Percentiles rank a stretch among this genome's conserved stretches.
Conservation (phyloP, 495 filamentous ascomycete genomes). For the Bombardia bombarda region DNA sequence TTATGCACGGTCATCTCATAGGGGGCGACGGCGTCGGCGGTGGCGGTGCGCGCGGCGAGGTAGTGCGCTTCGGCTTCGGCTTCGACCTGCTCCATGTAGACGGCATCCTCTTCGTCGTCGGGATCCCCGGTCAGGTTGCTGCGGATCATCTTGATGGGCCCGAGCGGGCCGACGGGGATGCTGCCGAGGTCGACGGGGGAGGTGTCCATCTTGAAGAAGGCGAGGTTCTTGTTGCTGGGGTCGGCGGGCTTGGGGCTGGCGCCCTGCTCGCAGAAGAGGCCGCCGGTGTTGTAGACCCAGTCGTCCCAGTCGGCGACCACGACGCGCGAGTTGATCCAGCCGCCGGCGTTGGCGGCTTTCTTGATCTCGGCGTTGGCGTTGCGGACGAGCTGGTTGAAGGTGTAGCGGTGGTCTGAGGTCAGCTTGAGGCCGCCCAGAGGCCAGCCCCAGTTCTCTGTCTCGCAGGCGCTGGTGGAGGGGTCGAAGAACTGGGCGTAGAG, state of each 20-base stretch:
- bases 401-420: constrained; percentile 36
- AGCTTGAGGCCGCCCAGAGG: constrained; percentile 24
- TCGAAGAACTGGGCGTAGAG: constrained; percentile 25
- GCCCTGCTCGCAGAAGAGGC: constrained; percentile 19
- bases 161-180: neutral
- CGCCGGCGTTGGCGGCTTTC: neutral
- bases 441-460: constrained; percentile 8
- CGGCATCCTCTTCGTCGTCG: too few species aligned
- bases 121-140: neutral
- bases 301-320: constrained; percentile 18
- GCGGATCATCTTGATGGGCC: neutral
- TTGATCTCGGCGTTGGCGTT: constrained; percentile 17
- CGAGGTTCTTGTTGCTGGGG: constrained; percentile 12
- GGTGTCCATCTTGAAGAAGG: constrained; percentile 17
- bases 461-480: constrained; percentile 13
- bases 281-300: constrained; percentile 10
- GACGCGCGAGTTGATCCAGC: constrained; percentile 8
- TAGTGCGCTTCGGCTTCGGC: constrained; percentile 2
- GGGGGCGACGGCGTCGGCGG: constrained; percentile 8
- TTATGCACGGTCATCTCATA: constrained; percentile 3
- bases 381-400: constrained; percentile 24
- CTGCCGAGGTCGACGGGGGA: neutral
- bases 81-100: neutral
- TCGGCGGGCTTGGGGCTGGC: constrained; percentile 15
- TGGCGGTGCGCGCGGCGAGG: constrained; percentile 4